Evolutionary conservation across 371 early-diverging fungal species (phyloP).

Genomic region (Mycotypha africana): DNA sequence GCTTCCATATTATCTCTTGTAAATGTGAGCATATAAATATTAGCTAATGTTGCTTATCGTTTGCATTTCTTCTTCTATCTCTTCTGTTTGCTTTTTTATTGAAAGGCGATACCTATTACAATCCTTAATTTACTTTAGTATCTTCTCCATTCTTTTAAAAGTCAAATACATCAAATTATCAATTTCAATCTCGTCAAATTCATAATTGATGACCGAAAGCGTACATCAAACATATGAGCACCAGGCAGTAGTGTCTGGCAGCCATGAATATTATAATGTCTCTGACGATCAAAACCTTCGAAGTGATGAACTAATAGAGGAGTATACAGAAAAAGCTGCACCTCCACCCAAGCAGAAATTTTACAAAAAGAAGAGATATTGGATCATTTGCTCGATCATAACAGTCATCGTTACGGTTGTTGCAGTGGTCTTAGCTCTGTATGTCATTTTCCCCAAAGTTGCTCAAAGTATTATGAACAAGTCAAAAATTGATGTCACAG

Average conservation of each 20-base stretch:
- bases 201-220: neutral
- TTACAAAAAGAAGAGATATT: constrained; percentile 53
- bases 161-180: too few species aligned
- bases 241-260: neutral
- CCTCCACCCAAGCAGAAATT: constrained; percentile 35
- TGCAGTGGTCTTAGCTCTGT: constrained; percentile 41
- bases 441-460: constrained; percentile 57
- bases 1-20: too few species aligned
- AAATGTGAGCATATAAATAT: too few species aligned
- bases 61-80: too few species aligned
- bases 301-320: constrained; percentile 30
- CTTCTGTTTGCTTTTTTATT: too few species aligned
- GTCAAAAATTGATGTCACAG: constrained; percentile 38
- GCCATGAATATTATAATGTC: neutral
- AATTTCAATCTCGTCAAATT: too few species aligned
- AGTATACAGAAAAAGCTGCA: constrained; percentile 39
- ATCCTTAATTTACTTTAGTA: too few species aligned
- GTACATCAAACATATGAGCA: neutral
- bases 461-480: constrained; percentile 56
- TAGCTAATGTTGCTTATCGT: too few species aligned
- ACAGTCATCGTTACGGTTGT: constrained; percentile 46
- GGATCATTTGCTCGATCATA: constrained; percentile 49
- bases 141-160: too few species aligned
- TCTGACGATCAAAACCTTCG: neutral
- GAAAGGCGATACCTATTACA: too few species aligned